These are phyloP conservation scores for Aspergillus costaricaensis DNA, from an alignment of 2,329 filamentous ascomycete genomes.

Conservation along the genomic window DNA sequence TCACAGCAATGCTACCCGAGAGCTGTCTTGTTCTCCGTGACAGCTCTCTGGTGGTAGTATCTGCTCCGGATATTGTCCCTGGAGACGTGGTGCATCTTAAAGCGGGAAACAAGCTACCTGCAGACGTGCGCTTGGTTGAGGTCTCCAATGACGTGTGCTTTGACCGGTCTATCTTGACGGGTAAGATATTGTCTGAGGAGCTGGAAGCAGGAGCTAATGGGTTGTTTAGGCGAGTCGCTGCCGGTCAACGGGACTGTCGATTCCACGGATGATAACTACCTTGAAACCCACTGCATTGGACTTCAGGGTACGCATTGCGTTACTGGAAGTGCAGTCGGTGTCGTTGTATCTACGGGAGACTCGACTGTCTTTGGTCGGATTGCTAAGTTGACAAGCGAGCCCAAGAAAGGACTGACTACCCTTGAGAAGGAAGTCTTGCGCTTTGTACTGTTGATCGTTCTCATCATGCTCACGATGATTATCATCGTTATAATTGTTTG, in stretches of 20 bases:
- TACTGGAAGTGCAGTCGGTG: slow-evolving; percentile 64
- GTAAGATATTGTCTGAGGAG: slow-evolving; percentile 36
- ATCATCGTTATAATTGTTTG: slow-evolving; percentile 66
- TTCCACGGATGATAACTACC: slow-evolving; percentile 70
- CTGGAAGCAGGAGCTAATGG: background rate
- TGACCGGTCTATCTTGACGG: slow-evolving; percentile 72
- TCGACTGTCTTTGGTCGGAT: slow-evolving; percentile 75
- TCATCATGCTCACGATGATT: slow-evolving; percentile 57
- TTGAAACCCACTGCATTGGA: slow-evolving; percentile 75
- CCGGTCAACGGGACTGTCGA: slow-evolving; percentile 65
- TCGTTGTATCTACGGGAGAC: slow-evolving; percentile 73
- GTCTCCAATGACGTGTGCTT: slow-evolving; percentile 70
- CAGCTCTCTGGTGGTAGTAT: slow-evolving; percentile 51
- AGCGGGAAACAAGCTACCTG: slow-evolving; percentile 71
- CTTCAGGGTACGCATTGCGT: slow-evolving; percentile 79
- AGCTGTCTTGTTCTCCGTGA: slow-evolving; percentile 67
- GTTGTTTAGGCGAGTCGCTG: slow-evolving; percentile 65
- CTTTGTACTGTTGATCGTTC: slow-evolving; percentile 73
- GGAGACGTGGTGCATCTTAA: slow-evolving; percentile 70
- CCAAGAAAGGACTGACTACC: slow-evolving; percentile 67
- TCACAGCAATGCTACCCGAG: slow-evolving; percentile 78
- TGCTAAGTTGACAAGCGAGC: slow-evolving; percentile 69
- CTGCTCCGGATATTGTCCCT: slow-evolving; percentile 66
- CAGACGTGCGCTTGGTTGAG: slow-evolving; percentile 70
- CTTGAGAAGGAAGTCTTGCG: slow-evolving; percentile 72